Percentiles rank a stretch among this genome's conserved stretches.
These are phyloP conservation scores for Protoeuglena noctilucae DNA, from an alignment of 139 green algal species.

Conservation along the genomic window DNA sequence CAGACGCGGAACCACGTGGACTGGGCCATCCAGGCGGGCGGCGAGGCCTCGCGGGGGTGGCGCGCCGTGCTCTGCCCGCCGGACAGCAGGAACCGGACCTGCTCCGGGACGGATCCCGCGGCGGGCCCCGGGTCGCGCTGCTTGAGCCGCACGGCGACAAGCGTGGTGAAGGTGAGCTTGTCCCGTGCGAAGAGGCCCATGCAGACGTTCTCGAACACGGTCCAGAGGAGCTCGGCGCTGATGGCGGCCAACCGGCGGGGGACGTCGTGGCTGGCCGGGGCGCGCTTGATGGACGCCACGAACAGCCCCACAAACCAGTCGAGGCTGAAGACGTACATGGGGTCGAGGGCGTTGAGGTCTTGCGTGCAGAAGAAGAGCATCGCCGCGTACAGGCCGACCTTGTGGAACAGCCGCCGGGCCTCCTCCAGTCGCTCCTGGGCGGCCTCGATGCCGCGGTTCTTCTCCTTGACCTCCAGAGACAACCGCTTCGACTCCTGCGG, in stretches of 20 bases:
- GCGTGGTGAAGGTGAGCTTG: conserved; percentile 8
- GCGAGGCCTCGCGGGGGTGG: no score
- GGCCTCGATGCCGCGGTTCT: background rate
- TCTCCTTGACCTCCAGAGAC: conserved; percentile 2
- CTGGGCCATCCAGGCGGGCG: no score
- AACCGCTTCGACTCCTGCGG: conserved; percentile 1
- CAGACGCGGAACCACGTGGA: no score
- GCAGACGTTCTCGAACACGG: conserved; percentile 1
- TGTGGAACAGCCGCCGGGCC: background rate
- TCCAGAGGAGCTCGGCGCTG: background rate
- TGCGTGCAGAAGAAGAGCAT: conserved; percentile 8
- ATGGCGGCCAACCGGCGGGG: background rate
- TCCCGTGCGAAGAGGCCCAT: background rate
- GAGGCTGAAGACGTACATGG: conserved; percentile 44
- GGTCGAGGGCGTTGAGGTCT: conserved; percentile 8
- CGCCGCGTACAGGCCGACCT: background rate
- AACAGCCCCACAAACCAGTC: conserved; percentile 15
- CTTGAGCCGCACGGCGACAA: no score
- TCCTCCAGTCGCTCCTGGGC: conserved; percentile 1
- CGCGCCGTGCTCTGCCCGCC: background rate
- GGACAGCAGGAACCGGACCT: background rate
- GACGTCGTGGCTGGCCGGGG: background rate
- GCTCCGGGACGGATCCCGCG: no score
- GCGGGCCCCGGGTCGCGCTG: no score
- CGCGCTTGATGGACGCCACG: background rate